Percentiles rank a stretch among this genome's conserved stretches.
phyloP scores from a whole-genome alignment of 2,329 filamentous ascomycete genomes.

The Neonectria faginata region DNA sequence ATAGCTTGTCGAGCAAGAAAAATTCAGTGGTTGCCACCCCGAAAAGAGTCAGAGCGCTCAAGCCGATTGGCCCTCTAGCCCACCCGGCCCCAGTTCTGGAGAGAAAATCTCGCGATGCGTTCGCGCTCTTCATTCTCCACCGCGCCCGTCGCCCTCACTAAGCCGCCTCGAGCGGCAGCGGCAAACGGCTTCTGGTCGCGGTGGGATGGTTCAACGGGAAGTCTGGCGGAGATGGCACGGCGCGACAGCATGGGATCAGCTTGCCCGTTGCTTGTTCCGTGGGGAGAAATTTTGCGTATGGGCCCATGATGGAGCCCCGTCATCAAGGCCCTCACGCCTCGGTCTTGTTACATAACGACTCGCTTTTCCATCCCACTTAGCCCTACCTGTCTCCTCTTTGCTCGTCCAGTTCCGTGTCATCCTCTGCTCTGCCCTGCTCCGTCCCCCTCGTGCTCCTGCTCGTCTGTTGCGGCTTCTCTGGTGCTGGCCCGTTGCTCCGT shows the following conservation, averaged over 20 bases:
- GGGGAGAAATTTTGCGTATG: constrained; percentile 40
- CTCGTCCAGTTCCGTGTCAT: constrained; percentile 10
- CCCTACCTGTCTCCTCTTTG: constrained; percentile 16
- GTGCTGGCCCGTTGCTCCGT: constrained; percentile 1
- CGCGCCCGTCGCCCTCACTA: not conserved
- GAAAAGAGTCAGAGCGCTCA: constrained; percentile 18
- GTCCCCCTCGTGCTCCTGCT: constrained; percentile 5
- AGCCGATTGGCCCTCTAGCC: constrained; percentile 27
- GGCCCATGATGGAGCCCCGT: constrained; percentile 35
- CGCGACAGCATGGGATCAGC: constrained; percentile 6
- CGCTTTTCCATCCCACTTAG: constrained; percentile 42
- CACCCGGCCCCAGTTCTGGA: not conserved
- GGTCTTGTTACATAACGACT: constrained; percentile 46
- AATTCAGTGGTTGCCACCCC: constrained; percentile 8
- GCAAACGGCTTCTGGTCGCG: not conserved
- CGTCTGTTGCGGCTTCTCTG: constrained; percentile 1
- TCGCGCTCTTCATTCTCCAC: not conserved
- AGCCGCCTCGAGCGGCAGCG: not conserved
- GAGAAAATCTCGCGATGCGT: constrained; percentile 18
- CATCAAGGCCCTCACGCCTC: not conserved
- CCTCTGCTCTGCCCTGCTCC: constrained; percentile 6
- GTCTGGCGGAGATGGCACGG: not conserved
- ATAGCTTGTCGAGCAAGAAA: not conserved
- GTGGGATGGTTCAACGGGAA: not conserved
- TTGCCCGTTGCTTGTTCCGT: constrained; percentile 26